Base-by-base conservation (phyloP, 2,329 filamentous ascomycete species). In the Pseudomassariella vexata region DNA sequence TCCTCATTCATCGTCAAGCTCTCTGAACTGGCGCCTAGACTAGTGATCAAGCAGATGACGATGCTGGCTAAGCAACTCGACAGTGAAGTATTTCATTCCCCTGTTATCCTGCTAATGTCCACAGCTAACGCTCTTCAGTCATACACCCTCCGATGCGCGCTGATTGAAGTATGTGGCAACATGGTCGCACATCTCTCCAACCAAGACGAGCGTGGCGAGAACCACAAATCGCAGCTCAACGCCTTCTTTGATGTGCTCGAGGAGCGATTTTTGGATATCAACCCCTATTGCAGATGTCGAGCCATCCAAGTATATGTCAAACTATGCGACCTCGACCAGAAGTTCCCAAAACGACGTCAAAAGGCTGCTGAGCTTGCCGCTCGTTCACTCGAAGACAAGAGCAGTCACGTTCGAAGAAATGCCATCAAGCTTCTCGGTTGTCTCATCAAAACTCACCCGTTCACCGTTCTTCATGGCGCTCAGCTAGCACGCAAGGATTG, bases 31-130 rank as follows among this genome's bases (percentile, higher is more conserved):
- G 84, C 85, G 3, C 92, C 94, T 5, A 78, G 89, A 39, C 66
- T 95, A 16, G 89, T 98, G 34, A 95, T 95, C 50, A 95, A 95
- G 62, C 90, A 98, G 56, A 95, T 98, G 79, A 94, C 88, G 3
- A 77, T 94, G 56, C 69, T 98, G 20, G 88, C 90, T 9, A 96
- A 95, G 57, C 82, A 96, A 47, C 68, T 98, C 11, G 92, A 98
- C 51, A 95, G 87, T 66, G 92, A 98, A 65, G 82, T 85, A 65
- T 37, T 47, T 15, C 7, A 9, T 28, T 16, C 16, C 10, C n/a
- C 5, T 4, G 18, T 15, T 5, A 15, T 10, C 10, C n/a, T 9
- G 9, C 19, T 10, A 18, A 11, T 23, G 6, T 6, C 9, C 26
- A 18, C 8, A 11, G 1, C 37, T 31, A 17, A 38, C 12, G 14